Percentiles rank a stretch among this genome's conserved stretches.
phyloP scores from a whole-genome alignment of 768 basidiomycete genomes.

The Amanita molliuscula region DNA sequence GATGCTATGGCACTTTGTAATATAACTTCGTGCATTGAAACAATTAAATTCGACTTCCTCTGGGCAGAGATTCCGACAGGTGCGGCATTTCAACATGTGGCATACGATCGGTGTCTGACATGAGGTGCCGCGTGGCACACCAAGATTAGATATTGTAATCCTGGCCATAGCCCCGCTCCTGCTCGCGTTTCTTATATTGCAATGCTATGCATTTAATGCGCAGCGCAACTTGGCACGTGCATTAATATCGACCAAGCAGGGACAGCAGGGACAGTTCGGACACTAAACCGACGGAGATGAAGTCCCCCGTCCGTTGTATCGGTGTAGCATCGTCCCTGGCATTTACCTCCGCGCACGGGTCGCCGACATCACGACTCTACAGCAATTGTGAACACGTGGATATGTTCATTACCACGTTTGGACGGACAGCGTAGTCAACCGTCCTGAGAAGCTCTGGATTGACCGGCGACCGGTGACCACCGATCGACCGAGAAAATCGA shows the following conservation, averaged over 20 bases:
- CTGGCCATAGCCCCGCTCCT: neutral
- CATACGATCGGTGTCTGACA: neutral
- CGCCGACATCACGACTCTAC: neutral
- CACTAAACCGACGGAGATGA: neutral
- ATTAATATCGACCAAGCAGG: neutral
- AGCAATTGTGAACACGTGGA: neutral
- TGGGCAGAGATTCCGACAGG: neutral
- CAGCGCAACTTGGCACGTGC: neutral
- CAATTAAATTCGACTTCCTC: no score
- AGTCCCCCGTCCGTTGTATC: no score
- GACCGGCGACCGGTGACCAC: no score
- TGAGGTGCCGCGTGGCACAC: neutral
- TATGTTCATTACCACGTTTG: neutral
- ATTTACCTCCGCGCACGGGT: neutral
- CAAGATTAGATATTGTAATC: neutral
- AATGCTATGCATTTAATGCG: neutral
- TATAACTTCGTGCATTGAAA: no score
- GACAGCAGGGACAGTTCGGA: neutral
- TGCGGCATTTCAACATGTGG: neutral
- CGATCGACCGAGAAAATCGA: no score
- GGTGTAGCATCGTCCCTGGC: neutral
- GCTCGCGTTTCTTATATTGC: neutral
- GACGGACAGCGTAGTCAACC: no score
- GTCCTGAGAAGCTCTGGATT: no score
- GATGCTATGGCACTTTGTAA: no score